A percentile compares a stretch with the other conserved stretches of the same genome.
phyloP scores from a whole-genome alignment of 345 rosid species.

The Brassica nigra region DNA sequence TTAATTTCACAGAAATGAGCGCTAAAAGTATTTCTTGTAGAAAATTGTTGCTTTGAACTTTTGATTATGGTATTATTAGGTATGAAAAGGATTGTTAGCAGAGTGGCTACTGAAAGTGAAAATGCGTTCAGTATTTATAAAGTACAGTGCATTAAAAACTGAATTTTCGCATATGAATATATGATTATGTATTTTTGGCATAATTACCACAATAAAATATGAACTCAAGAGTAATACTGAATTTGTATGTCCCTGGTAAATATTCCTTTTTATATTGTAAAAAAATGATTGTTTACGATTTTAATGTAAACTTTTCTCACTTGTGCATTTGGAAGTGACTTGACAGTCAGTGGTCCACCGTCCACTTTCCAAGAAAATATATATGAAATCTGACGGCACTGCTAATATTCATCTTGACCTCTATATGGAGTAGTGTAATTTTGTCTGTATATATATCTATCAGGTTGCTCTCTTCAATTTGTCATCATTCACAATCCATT shows the following conservation, averaged over 20 bases:
- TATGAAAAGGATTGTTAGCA: not conserved
- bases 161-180: not conserved
- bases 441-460: not conserved
- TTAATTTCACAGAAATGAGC: not conserved
- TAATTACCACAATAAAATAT: not conserved
- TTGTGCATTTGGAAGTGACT: conserved; percentile 42
- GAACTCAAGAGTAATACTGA: not conserved
- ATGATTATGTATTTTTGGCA: not conserved
- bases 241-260: not conserved
- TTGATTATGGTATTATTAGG: not conserved
- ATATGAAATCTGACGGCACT: conserved; percentile 16
- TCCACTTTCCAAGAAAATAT: conserved; percentile 39
- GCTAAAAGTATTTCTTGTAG: not conserved
- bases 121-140: not conserved
- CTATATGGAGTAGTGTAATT: not conserved
- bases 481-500: not conserved
- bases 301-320: not conserved
- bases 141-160: not conserved
- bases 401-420: conserved; percentile 17
- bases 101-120: not conserved
- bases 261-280: not conserved
- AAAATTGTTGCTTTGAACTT: not conserved
- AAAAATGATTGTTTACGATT: not conserved
- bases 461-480: not conserved
- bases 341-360: conserved; percentile 33